Conservation (phyloP, 768 basidiomycete species). For the Pulveroboletus sp. region DNA sequence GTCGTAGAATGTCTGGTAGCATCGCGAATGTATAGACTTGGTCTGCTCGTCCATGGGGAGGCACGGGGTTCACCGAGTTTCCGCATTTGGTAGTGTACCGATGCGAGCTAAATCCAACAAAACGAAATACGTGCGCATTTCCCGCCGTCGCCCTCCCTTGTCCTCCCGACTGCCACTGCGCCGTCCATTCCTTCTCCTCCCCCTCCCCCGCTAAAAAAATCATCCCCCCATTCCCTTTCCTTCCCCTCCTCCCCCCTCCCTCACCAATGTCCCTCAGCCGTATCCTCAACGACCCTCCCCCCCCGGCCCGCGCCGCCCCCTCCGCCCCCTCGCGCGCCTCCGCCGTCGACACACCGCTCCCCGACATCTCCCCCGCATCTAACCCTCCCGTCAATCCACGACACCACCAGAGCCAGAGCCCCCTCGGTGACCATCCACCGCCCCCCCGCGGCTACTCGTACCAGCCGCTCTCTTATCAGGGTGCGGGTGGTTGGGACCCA, state of each 20-base stretch:
- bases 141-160: conserved; percentile 30
- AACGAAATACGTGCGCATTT: conserved; percentile 34
- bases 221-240: not conserved
- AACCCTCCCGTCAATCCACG: conserved; percentile 16
- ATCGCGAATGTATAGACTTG: not conserved
- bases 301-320: conserved; percentile 34
- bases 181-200: not conserved
- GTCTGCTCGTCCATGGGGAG: conserved; percentile 27
- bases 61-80: conserved; percentile 20
- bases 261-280: conserved; percentile 68
- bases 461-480: conserved; percentile 40
- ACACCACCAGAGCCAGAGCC: conserved; percentile 27
- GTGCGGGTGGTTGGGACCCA: conserved; percentile 39
- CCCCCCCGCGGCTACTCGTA: conserved; percentile 32
- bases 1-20: conserved; percentile 19
- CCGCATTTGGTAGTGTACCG: conserved; percentile 31
- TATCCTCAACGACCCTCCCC: conserved; percentile 76
- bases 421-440: conserved; percentile 31
- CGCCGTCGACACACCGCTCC: conserved; percentile 18
- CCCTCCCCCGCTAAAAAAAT: not conserved
- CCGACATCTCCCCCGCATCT: conserved; percentile 24
- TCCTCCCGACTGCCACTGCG: conserved; percentile 13
- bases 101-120: conserved; percentile 35
- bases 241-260: not conserved
- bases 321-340: conserved; percentile 16